Percentiles rank a stretch among this genome's conserved stretches.
phyloP scores from a whole-genome alignment of 306 rosid genomes.

The Psophocarpus tetragonolobus region DNA sequence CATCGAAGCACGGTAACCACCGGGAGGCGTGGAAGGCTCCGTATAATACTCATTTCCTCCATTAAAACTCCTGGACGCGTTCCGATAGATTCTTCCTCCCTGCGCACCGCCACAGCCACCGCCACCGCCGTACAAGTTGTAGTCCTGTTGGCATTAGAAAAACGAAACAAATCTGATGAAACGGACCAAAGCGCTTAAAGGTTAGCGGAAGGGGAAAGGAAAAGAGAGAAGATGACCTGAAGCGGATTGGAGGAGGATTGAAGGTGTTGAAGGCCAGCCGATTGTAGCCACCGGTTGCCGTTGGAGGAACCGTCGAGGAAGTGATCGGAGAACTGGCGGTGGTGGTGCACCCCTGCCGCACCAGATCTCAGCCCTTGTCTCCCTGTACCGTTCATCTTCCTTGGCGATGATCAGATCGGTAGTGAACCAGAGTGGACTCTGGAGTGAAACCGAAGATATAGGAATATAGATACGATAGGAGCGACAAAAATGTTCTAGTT shows the following conservation, averaged over 20 bases:
- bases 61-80: constrained; percentile 61
- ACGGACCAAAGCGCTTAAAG: constrained; percentile 29
- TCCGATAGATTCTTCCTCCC: constrained; percentile 77
- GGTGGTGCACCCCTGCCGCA: constrained; percentile 76
- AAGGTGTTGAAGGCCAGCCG: constrained; percentile 93
- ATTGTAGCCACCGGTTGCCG: constrained; percentile 83
- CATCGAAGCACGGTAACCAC: constrained; percentile 44
- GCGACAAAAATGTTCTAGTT: constrained; percentile 1
- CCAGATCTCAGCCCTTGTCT: constrained; percentile 95
- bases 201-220: background rate
- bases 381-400: constrained; percentile 79
- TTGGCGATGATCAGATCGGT: constrained; percentile 36
- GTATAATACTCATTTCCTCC: constrained; percentile 65
- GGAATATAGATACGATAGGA: constrained; percentile 34
- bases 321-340: constrained; percentile 88
- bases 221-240: constrained; percentile 52
- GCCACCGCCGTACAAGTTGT: constrained; percentile 70
- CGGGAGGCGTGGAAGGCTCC: constrained; percentile 91
- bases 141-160: constrained; percentile 67
- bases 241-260: constrained; percentile 64
- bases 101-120: constrained; percentile 78
- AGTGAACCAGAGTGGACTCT: constrained; percentile 6
- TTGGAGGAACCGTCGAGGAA: constrained; percentile 55
- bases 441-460: constrained; percentile 55
- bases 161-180: constrained; percentile 24